A percentile compares a stretch with the other conserved stretches of the same genome.
Evolutionary conservation across 148 eudicot species (phyloP).

Genomic region (Euryodendron excelsum): DNA sequence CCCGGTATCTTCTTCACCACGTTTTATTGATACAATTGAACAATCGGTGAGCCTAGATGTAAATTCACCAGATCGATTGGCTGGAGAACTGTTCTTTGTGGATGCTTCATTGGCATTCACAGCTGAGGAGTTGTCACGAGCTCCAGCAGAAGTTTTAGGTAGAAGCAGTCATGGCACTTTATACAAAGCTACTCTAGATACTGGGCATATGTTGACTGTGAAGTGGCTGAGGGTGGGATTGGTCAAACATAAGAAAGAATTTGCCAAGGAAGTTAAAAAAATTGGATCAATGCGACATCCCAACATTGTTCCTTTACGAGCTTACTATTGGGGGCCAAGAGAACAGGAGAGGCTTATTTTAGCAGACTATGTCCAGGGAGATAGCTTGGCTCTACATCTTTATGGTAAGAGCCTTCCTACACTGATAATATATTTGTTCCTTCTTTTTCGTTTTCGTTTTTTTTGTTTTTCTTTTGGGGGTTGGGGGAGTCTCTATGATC

Average conservation of each 20-base stretch:
- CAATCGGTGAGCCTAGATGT: slow-evolving; percentile 70
- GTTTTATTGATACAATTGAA: slow-evolving; percentile 65
- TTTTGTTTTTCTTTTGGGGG: too few species aligned
- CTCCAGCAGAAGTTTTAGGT: slow-evolving; percentile 97
- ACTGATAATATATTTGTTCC: background rate
- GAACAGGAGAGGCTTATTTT: slow-evolving; percentile 95
- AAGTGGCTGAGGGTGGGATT: slow-evolving; percentile 95
- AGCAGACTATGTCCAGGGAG: slow-evolving; percentile 80
- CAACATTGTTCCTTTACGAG: slow-evolving; percentile 68
- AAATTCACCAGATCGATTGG: slow-evolving; percentile 92
- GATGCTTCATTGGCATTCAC: slow-evolving; percentile 72
- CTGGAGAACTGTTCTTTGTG: slow-evolving; percentile 79
- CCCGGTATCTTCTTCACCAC: slow-evolving; percentile 68
- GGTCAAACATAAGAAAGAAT: slow-evolving; percentile 87
- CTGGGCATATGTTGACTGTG: slow-evolving; percentile 80
- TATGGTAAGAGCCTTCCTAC: slow-evolving; percentile 59
- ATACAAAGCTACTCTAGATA: slow-evolving; percentile 85
- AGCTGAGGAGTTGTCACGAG: slow-evolving; percentile 84
- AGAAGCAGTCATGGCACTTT: slow-evolving; percentile 92
- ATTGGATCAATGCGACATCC: slow-evolving; percentile 77
- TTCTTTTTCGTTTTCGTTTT: background rate
- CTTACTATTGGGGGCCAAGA: slow-evolving; percentile 95
- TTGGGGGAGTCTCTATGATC: too few species aligned
- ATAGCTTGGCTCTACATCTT: slow-evolving; percentile 87
- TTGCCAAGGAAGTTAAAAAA: slow-evolving; percentile 84